Base-by-base conservation (phyloP, 257 asterid genomes). In the Solanum virginianum region DNA sequence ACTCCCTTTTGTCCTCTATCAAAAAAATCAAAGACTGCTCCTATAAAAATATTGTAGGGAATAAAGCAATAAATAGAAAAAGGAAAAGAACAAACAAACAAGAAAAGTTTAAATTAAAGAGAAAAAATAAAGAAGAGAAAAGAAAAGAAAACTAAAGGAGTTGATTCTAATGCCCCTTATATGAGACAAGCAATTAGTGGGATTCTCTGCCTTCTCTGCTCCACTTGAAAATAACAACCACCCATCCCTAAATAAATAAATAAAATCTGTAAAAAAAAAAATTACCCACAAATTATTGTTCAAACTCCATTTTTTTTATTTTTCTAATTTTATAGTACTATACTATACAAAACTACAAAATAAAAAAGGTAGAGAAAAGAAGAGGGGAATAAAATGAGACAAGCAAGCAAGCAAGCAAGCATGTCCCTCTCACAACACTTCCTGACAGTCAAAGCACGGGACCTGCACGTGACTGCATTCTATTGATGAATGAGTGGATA, bases 101-200 rank as follows among this genome's bases (percentile, higher is more conserved):
- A 86, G 51, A 85, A 80, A 84, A 39, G 74, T 14, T 59, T 13
- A 20, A 87, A 93, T 87, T 87, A 90, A 86, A 65, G 56, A 66
- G 85, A 79, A 65, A 49, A 86, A 41, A 53, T 22, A 66, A 32
- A 32, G 74, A 85, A 80, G 79, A 80, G 85, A 87, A 80, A 71
- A 83, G 68, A 49, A 81, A 86, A 86, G 81, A 80, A 89, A 85
- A 86, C 1, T 63, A 17, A 90, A 85, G 84, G 85, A 86, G 75
- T 59, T 45, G 55, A 85, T 77, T 75, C 81, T 83, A 77, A 83
- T 36, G 80, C 69, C 80, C 75, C 54, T 68, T 20, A 66, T 68
- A 84, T 88, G 87, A 88, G 91, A 91, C 90, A 86, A 90, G 26
- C 39, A 74, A 66, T 89, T 60, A 83, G 92, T 92, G 90, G 89